phyloP scores from a whole-genome alignment of 768 basidiomycete genomes.

The Cystobasidium onofrii region DNA sequence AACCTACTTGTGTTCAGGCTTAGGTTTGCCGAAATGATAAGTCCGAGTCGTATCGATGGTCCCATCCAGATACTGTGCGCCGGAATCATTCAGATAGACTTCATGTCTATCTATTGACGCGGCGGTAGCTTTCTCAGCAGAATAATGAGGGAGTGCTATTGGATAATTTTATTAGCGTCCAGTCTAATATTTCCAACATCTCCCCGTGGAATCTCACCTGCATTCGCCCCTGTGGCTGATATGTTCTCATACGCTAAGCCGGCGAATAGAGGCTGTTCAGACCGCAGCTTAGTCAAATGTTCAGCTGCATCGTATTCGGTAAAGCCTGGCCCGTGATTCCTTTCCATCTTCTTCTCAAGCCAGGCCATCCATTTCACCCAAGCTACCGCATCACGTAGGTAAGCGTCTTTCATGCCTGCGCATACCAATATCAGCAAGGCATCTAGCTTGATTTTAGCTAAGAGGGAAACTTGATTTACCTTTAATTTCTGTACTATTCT shows the following conservation, averaged over 20 bases:
- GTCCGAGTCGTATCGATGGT: conserved; percentile 32
- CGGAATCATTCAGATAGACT: conserved; percentile 90
- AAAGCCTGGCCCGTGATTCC: conserved; percentile 70
- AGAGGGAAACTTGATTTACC: neutral
- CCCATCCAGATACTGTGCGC: conserved; percentile 51
- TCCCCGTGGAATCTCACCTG: conserved; percentile 41
- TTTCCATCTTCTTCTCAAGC: conserved; percentile 62
- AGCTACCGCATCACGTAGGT: conserved; percentile 80
- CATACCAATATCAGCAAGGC: neutral
- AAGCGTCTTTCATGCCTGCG: conserved; percentile 71
- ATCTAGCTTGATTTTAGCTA: neutral
- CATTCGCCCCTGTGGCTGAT: conserved; percentile 80
- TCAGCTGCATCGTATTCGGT: neutral
- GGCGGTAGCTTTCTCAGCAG: conserved; percentile 62
- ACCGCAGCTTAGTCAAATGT: conserved; percentile 4
- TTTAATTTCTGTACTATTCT: conserved; percentile 64
- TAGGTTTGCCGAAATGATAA: conserved; percentile 28
- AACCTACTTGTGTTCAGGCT: neutral
- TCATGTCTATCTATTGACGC: conserved; percentile 64
- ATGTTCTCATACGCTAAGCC: conserved; percentile 50
- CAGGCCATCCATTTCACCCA: conserved; percentile 68
- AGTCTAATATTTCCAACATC: too few species aligned
- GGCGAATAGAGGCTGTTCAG: conserved; percentile 3
- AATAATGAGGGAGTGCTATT: conserved; percentile 79
- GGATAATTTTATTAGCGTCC: too few species aligned